Conservation (phyloP, 202 grass and related monocot genomes). For the Schoenoplectus triqueter region DNA sequence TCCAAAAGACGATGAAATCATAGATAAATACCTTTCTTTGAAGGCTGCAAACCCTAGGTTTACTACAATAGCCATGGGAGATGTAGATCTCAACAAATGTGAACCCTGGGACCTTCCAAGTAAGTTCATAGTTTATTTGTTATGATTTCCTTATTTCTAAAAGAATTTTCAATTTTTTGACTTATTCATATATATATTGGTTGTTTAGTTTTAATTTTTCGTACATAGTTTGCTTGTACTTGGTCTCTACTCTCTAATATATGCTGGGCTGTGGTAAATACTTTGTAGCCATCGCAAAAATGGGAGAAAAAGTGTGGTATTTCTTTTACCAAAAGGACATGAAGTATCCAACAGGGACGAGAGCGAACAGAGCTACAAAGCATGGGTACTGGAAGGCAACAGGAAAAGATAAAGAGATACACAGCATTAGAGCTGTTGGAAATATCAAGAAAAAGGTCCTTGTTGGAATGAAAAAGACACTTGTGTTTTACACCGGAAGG, state of each 20-base stretch:
- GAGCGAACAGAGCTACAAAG: constrained; percentile 74
- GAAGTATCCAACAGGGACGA: constrained; percentile 77
- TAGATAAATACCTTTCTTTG: constrained; percentile 56
- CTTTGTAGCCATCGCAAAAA: constrained; percentile 61
- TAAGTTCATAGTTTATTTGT: constrained; percentile 38
- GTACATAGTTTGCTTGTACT: background rate
- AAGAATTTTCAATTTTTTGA: constrained; percentile 17
- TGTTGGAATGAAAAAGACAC: constrained; percentile 79
- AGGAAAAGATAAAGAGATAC: constrained; percentile 69
- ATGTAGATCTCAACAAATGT: constrained; percentile 74
- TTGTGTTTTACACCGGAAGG: constrained; percentile 77
- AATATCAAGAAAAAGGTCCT: constrained; percentile 29
- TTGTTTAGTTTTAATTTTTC: background rate
- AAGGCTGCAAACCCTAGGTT: constrained; percentile 63
- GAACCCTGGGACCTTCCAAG: constrained; percentile 88
- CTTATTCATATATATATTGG: background rate
- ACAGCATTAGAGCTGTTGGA: constrained; percentile 25
- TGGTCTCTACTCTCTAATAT: background rate
- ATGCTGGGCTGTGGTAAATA: background rate
- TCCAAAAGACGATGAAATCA: constrained; percentile 61
- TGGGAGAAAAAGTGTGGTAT: constrained; percentile 81
- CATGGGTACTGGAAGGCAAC: constrained; percentile 86
- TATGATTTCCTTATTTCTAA: background rate
- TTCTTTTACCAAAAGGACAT: constrained; percentile 69
- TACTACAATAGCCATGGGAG: constrained; percentile 51